Base-by-base conservation (phyloP, 192 early-diverging fungal species). In the Backusella tuberculispora region DNA sequence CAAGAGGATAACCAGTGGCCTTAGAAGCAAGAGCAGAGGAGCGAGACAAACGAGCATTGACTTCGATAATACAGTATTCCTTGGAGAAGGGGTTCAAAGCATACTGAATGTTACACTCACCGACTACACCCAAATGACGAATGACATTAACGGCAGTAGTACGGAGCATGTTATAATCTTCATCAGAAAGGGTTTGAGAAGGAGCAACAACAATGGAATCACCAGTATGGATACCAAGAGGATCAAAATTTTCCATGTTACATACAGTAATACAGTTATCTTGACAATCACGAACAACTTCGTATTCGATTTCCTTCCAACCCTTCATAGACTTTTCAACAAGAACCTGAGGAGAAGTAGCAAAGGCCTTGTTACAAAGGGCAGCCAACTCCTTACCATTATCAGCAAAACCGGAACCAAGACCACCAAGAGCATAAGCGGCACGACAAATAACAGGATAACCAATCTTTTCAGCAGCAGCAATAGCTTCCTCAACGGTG, bases 181-280 rank as follows among this genome's bases (percentile, higher is more conserved):
- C 96, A 83, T 99, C 96, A 66, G 92, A 93, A 45, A 99, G 86
- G 34, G 97, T 99, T 83, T 99, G 97, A 48, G 93, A 95, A 24
- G 97, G 97, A 10, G 97, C 97, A 75, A 99, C 95, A 13, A 99
- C 97, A 72, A 99, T 99, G 14, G 96, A 97, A 80, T 99, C 97
- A 71, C 97, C 97, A 29, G 97, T 99, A 82, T 99, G 97, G 74
- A 97, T 98, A 66, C 97, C 97, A 45, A 99, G 90, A 63, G 97
- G 97, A 80, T 99, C 97, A 89, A 99, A 99, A 92, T 99, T 99
- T 83, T 99, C 96, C 97, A 99, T 99, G 85, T 99, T 98, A 88
- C 96, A 99, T 68, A 99, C 97, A 29, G 97, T 99, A 76, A 99
- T 97, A 85, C 97, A 99, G 89, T 99, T 99, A 87, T 99, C 91